Percentiles rank a stretch among this genome's conserved stretches.
Conservation (phyloP, 306 rosid genomes). For the Corylus avellana region DNA sequence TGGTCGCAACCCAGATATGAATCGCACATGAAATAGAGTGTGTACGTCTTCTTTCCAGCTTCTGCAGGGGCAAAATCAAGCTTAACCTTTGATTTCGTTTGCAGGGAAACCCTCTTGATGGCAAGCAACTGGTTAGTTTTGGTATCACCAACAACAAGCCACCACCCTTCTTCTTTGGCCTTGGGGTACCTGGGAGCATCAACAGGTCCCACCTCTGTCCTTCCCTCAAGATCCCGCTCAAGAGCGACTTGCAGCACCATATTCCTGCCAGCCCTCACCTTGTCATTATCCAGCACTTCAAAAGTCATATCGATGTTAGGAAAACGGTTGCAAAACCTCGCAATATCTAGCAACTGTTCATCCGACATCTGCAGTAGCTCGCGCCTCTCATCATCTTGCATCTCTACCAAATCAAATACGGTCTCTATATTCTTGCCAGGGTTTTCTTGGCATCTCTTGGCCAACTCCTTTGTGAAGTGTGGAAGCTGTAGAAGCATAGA, state of each 20-base stretch:
- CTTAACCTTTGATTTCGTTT: constrained; percentile 69
- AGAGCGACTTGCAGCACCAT: constrained; percentile 63
- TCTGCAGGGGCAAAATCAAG: constrained; percentile 77
- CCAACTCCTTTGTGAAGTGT: constrained; percentile 85
- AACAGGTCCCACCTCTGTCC: constrained; percentile 65
- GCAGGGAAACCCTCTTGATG: constrained; percentile 76
- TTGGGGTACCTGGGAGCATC: constrained; percentile 79
- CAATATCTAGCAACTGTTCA: constrained; percentile 68
- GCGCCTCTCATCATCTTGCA: constrained; percentile 83
- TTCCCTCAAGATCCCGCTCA: constrained; percentile 80
- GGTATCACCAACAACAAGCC: constrained; percentile 91
- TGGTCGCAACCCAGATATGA: constrained; percentile 96
- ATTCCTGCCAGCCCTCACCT: constrained; percentile 62
- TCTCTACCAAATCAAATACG: constrained; percentile 81
- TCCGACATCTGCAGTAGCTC: constrained; percentile 81
- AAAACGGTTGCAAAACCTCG: constrained; percentile 75
- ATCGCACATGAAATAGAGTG: constrained; percentile 92
- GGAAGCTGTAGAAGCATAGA: constrained; percentile 91
- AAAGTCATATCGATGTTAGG: constrained; percentile 77
- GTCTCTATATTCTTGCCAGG: constrained; percentile 73
- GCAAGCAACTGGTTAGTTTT: constrained; percentile 70
- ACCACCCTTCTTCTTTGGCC: constrained; percentile 94
- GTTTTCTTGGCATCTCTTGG: constrained; percentile 72
- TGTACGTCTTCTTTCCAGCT: constrained; percentile 65
- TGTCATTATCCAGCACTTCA: constrained; percentile 65